Base-by-base conservation (phyloP, 495 filamentous ascomycete species). In the Aspergillus taichungensis region DNA sequence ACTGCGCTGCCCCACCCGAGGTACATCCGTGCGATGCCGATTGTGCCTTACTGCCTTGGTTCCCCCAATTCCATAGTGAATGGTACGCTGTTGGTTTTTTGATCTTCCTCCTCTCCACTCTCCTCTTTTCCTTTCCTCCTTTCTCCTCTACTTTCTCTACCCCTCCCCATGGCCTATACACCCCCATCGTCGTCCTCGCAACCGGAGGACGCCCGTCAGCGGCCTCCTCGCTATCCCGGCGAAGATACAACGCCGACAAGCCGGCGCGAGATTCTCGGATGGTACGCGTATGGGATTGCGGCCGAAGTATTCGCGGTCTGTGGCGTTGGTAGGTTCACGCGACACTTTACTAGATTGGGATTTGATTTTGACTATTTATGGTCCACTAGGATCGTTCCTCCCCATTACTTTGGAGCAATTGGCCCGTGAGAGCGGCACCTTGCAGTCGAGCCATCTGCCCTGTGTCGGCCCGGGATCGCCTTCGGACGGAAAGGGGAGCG, bases 261-360 rank as follows among this genome's bases (percentile, higher is more conserved):
- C 59, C 66, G 61, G 46, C 84, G 84, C 50, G 89, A 95, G 69
- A 76, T 94, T 29, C 70, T 74, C 37, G 89, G 89, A 47, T 95
- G 88, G 85, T 95, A 94, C 62, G 78, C 83, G 30, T 94, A 95
- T 61, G 85, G 79, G 28, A 90, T 90, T 66, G 89, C 88, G 13
- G 85, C 88, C 11, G 89, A 95, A 59, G 87, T 92, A 32, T 95
- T 94, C 60, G 87, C 91, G 6, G 85, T 95, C 30, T 94, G 88
- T 56, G 88, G 88, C 69, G 68, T 81, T 62, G 74, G 57, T 62
- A 51, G 34, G 51, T 9, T 6, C 1, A 9, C 11, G 28, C 10
- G 11, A 24, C 18, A 4, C 18, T 24, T 2, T 24, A 24, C 18
- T 24, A 24, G 18, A 24, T 24, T 24, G 18, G 18, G 18, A 24